phyloP scores from a whole-genome alignment of 2,329 filamentous ascomycete species.

The Clonostachys chloroleuca region DNA sequence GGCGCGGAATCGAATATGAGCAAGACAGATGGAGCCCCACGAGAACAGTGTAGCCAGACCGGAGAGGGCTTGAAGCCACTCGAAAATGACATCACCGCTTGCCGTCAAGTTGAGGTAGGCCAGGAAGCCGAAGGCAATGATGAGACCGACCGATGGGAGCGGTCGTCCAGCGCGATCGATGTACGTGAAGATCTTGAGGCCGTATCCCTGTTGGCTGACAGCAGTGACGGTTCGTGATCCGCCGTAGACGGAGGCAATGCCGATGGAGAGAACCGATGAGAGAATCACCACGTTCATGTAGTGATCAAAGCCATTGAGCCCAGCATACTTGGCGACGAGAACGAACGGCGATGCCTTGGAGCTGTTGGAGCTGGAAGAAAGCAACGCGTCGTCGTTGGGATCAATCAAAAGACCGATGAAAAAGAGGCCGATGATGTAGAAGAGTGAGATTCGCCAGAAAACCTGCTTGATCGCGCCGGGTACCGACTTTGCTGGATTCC shows the following conservation, averaged over 20 bases:
- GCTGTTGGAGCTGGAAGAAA: conserved; percentile 39
- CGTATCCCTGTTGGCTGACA: conserved; percentile 54
- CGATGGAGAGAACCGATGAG: conserved; percentile 54
- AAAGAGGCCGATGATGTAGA: conserved; percentile 48
- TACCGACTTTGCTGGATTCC: conserved; percentile 66
- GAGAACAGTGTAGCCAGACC: conserved; percentile 63
- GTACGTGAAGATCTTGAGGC: conserved; percentile 50
- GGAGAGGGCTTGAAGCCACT: conserved; percentile 64
- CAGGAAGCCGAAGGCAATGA: conserved; percentile 44
- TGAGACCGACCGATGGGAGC: conserved; percentile 39
- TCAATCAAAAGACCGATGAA: conserved; percentile 47
- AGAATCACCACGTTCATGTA: conserved; percentile 58
- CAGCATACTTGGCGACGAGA: conserved; percentile 49
- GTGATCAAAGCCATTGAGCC: conserved; percentile 43
- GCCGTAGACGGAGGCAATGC: conserved; percentile 55
- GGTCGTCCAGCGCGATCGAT: conserved; percentile 56
- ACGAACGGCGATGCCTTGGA: conserved; percentile 48
- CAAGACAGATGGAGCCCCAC: conserved; percentile 65
- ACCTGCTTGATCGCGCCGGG: conserved; percentile 83
- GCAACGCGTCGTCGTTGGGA: conserved; percentile 38
- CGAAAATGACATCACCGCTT: conserved; percentile 47
- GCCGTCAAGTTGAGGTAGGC: conserved; percentile 41
- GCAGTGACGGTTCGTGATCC: conserved; percentile 55
- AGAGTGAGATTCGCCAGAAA: conserved; percentile 53
- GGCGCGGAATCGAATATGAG: conserved; percentile 64